Evolutionary conservation across 2,329 filamentous ascomycete species (phyloP).

Genomic region (Verticillium nonalfalfae): DNA sequence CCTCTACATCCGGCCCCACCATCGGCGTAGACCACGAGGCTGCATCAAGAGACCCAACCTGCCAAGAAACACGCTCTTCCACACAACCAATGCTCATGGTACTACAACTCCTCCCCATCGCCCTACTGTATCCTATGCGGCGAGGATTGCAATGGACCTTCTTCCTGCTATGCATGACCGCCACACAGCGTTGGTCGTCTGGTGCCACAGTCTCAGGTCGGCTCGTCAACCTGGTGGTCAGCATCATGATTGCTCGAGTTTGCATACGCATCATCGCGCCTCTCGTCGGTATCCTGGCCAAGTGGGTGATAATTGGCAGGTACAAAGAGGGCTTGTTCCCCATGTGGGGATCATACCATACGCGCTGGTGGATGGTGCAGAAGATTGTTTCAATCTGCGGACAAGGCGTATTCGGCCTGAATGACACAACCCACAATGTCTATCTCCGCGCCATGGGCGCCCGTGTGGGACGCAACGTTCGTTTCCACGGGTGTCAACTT

Average conservation of each 20-base stretch:
- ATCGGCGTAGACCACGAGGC: no score
- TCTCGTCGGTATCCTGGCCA: conserved; percentile 39
- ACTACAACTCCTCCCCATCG: conserved; percentile 43
- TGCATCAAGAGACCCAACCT: no score
- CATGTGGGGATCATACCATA: conserved; percentile 55
- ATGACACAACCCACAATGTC: conserved; percentile 28
- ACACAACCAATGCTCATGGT: conserved; percentile 41
- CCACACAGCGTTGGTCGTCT: conserved; percentile 30
- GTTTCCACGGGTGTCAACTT: conserved; percentile 33
- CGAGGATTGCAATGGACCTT: conserved; percentile 45
- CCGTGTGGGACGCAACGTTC: conserved; percentile 44
- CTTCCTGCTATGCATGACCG: conserved; percentile 40
- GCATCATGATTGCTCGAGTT: conserved; percentile 34
- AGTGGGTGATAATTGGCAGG: conserved; percentile 49
- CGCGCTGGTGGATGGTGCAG: conserved; percentile 51
- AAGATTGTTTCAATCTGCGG: conserved; percentile 44
- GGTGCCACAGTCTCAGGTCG: conserved; percentile 33
- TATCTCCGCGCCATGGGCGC: conserved; percentile 48
- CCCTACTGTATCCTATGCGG: conserved; percentile 42
- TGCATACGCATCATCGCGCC: conserved; percentile 34
- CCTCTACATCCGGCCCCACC: no score
- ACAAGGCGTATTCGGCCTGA: conserved; percentile 34
- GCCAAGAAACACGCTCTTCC: no score
- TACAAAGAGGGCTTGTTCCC: conserved; percentile 47
- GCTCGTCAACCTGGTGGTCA: conserved; percentile 39